Conservation (phyloP, 179 eudicot species). For the Corrigiola litoralis region DNA sequence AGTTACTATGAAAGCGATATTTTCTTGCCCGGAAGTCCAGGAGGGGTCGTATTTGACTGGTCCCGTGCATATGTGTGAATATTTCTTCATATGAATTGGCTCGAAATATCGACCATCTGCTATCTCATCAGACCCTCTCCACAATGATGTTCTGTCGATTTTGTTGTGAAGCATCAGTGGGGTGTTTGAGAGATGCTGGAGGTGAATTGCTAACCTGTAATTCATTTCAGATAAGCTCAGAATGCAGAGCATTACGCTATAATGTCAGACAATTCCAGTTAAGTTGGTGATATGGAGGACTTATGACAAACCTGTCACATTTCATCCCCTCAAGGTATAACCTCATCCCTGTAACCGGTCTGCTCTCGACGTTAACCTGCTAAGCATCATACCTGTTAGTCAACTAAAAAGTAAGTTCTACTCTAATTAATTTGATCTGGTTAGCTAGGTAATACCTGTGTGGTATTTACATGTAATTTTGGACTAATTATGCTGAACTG, state of each 20-base stretch:
- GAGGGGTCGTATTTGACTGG: conserved; percentile 53
- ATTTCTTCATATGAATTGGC: conserved; percentile 64
- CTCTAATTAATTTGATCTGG: not conserved
- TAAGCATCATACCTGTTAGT: not conserved
- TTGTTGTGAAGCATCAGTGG: conserved; percentile 54
- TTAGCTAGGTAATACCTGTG: conserved; percentile 47
- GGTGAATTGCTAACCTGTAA: conserved; percentile 74
- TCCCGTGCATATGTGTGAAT: conserved; percentile 62
- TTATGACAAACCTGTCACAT: conserved; percentile 45
- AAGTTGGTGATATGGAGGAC: not conserved
- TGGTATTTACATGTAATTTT: conserved; percentile 63
- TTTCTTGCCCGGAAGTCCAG: conserved; percentile 29
- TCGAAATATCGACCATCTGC: conserved; percentile 47
- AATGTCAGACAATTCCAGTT: not conserved
- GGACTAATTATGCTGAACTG: conserved; percentile 71
- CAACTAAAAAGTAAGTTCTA: too few relatives aligned
- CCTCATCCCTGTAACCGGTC: conserved; percentile 74
- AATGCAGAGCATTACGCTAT: not conserved
- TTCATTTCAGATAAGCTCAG: not conserved
- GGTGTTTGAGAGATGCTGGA: conserved; percentile 56
- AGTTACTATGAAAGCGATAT: conserved; percentile 55
- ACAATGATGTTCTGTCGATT: conserved; percentile 23
- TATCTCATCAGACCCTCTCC: conserved; percentile 67
- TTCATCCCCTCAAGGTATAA: conserved; percentile 78
- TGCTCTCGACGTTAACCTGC: conserved; percentile 56